A percentile compares a stretch with the other conserved stretches of the same genome.
phyloP scores from a whole-genome alignment of 257 asterid genomes.

The Scutellaria minor region DNA sequence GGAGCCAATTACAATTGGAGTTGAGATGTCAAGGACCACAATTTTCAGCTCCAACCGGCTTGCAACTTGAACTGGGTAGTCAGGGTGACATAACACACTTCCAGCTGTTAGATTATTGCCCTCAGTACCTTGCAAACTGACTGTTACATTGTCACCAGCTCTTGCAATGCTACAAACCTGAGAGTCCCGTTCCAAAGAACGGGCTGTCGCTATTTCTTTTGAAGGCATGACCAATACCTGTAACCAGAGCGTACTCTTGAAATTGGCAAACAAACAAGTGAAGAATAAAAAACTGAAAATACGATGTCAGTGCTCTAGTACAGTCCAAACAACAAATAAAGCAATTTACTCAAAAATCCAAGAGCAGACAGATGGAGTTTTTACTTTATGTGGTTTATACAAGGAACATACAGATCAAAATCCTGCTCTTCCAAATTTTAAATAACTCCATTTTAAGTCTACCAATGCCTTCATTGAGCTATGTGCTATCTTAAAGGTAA shows the following conservation, averaged over 20 bases:
- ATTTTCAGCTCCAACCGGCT: constrained; percentile 81
- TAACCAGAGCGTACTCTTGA: constrained; percentile 3
- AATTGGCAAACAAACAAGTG: neutral
- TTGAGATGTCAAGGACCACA: constrained; percentile 65
- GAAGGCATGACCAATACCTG: constrained; percentile 94
- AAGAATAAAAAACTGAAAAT: neutral
- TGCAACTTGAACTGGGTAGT: constrained; percentile 76
- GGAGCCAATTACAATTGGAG: constrained; percentile 83
- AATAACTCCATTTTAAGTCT: constrained; percentile 7
- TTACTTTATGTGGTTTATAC: neutral
- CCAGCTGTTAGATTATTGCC: constrained; percentile 68
- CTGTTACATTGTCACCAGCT: constrained; percentile 90
- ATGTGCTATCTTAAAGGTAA: constrained; percentile 4
- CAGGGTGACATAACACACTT: constrained; percentile 91
- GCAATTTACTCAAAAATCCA: neutral
- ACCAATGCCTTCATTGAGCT: constrained; percentile 25
- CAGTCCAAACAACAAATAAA: constrained; percentile 10
- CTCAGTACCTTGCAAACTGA: constrained; percentile 80
- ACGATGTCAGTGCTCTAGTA: neutral
- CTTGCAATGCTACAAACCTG: constrained; percentile 67
- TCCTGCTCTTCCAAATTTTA: neutral
- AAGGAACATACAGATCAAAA: neutral
- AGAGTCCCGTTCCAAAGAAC: constrained; percentile 73
- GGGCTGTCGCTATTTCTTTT: constrained; percentile 65
- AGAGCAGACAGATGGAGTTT: neutral